Conservation (phyloP, 495 filamentous ascomycete genomes). For the Xylaria longipes region DNA sequence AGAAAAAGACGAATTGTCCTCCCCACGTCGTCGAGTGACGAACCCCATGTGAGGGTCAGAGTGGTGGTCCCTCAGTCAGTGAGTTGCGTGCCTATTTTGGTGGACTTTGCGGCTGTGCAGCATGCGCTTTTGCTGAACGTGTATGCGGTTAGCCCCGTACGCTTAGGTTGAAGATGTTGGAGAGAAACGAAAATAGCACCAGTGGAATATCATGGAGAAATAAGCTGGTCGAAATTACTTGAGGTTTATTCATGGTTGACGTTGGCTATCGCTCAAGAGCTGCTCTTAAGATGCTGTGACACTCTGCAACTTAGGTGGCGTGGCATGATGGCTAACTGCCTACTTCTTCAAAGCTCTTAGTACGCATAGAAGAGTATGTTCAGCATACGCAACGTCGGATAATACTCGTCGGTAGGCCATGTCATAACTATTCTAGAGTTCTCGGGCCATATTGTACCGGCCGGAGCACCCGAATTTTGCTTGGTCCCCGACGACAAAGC, state of each 20-base stretch:
- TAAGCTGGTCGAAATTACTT: conserved; percentile 5
- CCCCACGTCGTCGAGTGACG: conserved; percentile 16
- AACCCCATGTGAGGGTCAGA: conserved; percentile 17
- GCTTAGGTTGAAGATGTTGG: conserved; percentile 13
- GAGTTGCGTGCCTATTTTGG: conserved; percentile 24
- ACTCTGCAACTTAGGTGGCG: not conserved
- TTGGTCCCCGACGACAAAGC: not conserved
- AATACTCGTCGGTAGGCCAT: not conserved
- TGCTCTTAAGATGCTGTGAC: not conserved
- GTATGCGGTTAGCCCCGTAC: conserved; percentile 26
- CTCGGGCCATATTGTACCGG: conserved; percentile 12
- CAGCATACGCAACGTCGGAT: not conserved
- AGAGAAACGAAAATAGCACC: conserved; percentile 23
- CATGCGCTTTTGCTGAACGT: conserved; percentile 8
- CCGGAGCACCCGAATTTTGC: conserved; percentile 9
- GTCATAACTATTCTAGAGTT: not conserved
- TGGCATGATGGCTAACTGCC: not conserved
- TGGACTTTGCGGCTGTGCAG: conserved; percentile 27
- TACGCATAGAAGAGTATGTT: not conserved
- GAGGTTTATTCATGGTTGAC: not conserved
- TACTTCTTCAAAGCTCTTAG: conserved; percentile 5
- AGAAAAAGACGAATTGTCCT: conserved; percentile 17
- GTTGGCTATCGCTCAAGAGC: not conserved
- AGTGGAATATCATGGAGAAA: conserved; percentile 10
- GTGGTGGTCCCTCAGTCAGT: conserved; percentile 17